Base-by-base conservation (phyloP, 371 early-diverging fungal genomes). In the Smittium culicis region DNA sequence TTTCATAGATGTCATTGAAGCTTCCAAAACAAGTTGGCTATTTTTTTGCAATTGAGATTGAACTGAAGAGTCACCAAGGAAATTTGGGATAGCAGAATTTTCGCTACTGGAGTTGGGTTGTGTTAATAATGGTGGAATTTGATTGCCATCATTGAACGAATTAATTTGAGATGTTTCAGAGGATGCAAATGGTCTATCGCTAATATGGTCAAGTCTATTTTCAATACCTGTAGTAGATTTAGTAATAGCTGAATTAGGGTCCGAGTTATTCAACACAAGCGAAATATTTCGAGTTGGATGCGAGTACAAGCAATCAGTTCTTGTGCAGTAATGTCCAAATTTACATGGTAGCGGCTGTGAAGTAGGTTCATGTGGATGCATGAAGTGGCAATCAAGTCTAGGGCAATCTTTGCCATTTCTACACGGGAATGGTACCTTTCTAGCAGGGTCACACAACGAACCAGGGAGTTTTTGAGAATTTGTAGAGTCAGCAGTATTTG, bases 321-420 rank as follows among this genome's bases (percentile, higher is more conserved):
- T 5, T 11, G 60, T 59, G 31, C 60, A 59, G 60, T 59, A 59
- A 31, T 59, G 31, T 11, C 60, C 60, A 59, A 59, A 59, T 59
- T 59, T 59, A n/a, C 60, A 59, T 32, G 60, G 60, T 27, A 59
- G 16, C 11, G 60, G 11, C 16, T 59, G 11, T 5, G 27, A 5
- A 59, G 11, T 27, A 27, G 27, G n/a, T 59, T 59, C 60, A 31
- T 59, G 60, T 14, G 60, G 60, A 59, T 59, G 60, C 11, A 59
- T n/a, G 60, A 29, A 59, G 27, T 32, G 60, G n/a, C 60, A 59
- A 59, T 59, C 60, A 59, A 31, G 29, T 29, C 60, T 27, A n/a
- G 60, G 27, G 31, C 60, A 59, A 27, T 27, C n/a, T 29, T 27
- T n/a, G 5, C 60, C 60, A 31, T 59, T n/a, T 5, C 60, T 5